phyloP scores from a whole-genome alignment of 1,139 yeast genomes.

The Eremothecium sinecaudum region DNA sequence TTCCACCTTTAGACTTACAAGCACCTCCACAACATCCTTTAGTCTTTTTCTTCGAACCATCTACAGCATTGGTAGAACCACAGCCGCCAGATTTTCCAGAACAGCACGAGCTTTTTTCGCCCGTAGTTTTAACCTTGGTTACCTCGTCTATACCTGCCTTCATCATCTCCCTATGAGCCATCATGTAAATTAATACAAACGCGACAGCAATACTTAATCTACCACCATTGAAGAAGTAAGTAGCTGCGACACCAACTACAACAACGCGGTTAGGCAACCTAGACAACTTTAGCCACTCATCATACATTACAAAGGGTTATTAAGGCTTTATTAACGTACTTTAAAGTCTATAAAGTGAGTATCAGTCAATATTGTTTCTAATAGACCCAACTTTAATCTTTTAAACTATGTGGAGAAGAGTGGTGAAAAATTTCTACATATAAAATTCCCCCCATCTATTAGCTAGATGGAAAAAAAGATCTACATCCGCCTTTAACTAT shows the following conservation, averaged over 20 bases:
- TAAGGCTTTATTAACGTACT: too few species aligned
- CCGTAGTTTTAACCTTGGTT: neutral
- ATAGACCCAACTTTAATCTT: too few species aligned
- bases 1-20: conserved; percentile 24
- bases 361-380: too few species aligned
- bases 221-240: conserved; percentile 28
- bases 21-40: conserved; percentile 25
- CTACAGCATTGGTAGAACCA: conserved; percentile 17
- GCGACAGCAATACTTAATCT: conserved; percentile 31
- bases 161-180: conserved; percentile 11
- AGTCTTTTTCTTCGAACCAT: conserved; percentile 13
- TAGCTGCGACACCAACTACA: conserved; percentile 9
- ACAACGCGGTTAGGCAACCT: too few species aligned
- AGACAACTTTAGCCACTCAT: too few species aligned
- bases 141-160: conserved; percentile 7
- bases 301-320: too few species aligned
- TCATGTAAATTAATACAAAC: conserved; percentile 21
- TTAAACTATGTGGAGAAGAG: too few species aligned
- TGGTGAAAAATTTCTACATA: too few species aligned
- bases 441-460: too few species aligned
- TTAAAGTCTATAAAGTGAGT: too few species aligned
- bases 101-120: conserved; percentile 17
- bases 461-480: too few species aligned
- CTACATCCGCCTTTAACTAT: conserved; percentile 8
- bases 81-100: conserved; percentile 11